Evolutionary conservation across 2,329 filamentous ascomycete genomes (phyloP).

Genomic region (Plenodomus biglobosus): DNA sequence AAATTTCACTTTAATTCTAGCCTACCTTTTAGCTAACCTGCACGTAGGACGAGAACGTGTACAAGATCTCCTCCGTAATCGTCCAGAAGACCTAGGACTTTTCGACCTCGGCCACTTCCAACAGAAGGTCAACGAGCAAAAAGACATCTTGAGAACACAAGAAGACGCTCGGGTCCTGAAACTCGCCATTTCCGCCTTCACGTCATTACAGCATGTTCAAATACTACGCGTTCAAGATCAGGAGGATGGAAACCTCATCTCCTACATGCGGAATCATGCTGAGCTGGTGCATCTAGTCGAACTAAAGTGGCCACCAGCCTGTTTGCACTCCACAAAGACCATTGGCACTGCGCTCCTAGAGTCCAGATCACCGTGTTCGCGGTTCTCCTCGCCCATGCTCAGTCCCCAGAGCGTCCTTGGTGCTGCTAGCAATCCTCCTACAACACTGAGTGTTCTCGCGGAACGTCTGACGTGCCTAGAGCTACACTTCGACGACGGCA

Average conservation of each 20-base stretch:
- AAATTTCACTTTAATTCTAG: background rate
- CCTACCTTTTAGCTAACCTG: constrained; percentile 20
- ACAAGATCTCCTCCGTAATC: constrained; percentile 43
- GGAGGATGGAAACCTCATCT: constrained; percentile 57
- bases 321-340: constrained; percentile 61
- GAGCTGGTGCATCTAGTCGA: constrained; percentile 51
- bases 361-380: constrained; percentile 58
- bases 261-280: constrained; percentile 54
- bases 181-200: constrained; percentile 60
- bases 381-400: constrained; percentile 65
- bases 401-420: constrained; percentile 61
- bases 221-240: constrained; percentile 64
- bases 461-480: constrained; percentile 63
- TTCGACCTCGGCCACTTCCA: constrained; percentile 48
- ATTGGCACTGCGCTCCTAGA: constrained; percentile 60
- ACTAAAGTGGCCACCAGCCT: constrained; percentile 64
- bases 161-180: constrained; percentile 57
- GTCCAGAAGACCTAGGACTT: constrained; percentile 39
- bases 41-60: constrained; percentile 45
- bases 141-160: constrained; percentile 52
- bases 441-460: constrained; percentile 55
- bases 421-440: constrained; percentile 52
- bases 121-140: constrained; percentile 54
- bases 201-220: constrained; percentile 64
- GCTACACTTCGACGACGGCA: constrained; percentile 62